Evolutionary conservation across 148 eudicot genomes (phyloP), one percentile per base, ranked within the genome.

Genomic region (Beta vulgaris): DNA sequence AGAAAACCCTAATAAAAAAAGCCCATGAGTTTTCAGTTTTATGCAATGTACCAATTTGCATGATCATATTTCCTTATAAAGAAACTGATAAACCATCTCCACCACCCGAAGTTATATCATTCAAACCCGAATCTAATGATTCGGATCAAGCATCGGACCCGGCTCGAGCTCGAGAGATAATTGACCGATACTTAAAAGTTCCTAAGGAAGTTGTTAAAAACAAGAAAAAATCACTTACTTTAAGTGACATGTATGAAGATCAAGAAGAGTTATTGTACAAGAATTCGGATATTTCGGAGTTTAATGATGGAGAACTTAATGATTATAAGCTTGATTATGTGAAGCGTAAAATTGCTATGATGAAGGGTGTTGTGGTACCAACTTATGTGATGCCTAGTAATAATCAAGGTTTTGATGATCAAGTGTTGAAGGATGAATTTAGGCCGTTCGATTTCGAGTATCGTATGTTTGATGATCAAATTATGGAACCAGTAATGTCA

Each of bases 1-100:
- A 82, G 64, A 42, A 15, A 40, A 69, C 77, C 4, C 36, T 82
- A 25, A 63, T 74, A 53, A 83, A 79, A 44, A 83, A 83, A 76
- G 80, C 78, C 12, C 68, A 68, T 11, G 83, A 83, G 51, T 39
- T 83, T 8, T 79, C 85, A 4, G 61, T 48, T 23, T 55, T 83
- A 43, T 83, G 85, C 19, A 32, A 76, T 43, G 80, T 79, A 4
- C 80, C 80, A 0, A n/a, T 55, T 43, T 79, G 85, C 43, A 40
- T 69, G 0, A 79, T 83, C 29, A 68, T 83, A n/a, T 82, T 79
- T 48, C 79, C 78, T 57, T 57, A 42, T 55, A 69, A 67, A 14
- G 62, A 40, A 64, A 73, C 48, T 15, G 35, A 57, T 4, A 7
- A 2, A 23, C 13, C 43, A 36, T 14, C 32, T 2, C 23, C 7